Evolutionary conservation across 257 asterid species (phyloP).

Genomic region (Lycium ferocissimum): DNA sequence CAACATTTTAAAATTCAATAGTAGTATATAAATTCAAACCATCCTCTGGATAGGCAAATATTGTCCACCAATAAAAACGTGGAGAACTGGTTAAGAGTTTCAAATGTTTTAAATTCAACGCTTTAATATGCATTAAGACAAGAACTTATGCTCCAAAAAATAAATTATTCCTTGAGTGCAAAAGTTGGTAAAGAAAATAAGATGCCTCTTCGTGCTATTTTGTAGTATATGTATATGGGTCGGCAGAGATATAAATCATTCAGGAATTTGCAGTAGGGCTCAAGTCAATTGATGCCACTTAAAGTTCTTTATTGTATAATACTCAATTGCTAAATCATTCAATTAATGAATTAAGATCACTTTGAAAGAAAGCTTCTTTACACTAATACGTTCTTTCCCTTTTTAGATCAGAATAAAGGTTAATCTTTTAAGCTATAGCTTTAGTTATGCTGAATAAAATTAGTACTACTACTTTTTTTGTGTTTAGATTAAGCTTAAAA

Average conservation of each 20-base stretch:
- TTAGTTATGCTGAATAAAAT: not conserved
- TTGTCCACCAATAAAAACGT: slow-evolving; percentile 6
- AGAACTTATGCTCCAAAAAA: not conserved
- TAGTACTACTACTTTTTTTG: slow-evolving; percentile 30
- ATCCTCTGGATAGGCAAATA: not conserved
- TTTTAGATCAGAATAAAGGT: not conserved
- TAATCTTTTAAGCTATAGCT: slow-evolving; percentile 23
- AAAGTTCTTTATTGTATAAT: not conserved
- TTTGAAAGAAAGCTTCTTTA: slow-evolving; percentile 2
- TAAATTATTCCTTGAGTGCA: slow-evolving; percentile 17
- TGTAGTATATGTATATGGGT: not conserved
- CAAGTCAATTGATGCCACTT: not conserved
- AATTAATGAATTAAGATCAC: not conserved
- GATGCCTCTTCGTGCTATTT: slow-evolving; percentile 2
- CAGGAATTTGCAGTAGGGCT: slow-evolving; percentile 2
- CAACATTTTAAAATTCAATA: not conserved
- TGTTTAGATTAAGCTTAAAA: slow-evolving; percentile 25
- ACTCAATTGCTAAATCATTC: not conserved
- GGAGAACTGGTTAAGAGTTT: slow-evolving; percentile 1
- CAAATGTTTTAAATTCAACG: not conserved
- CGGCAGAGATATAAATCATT: not conserved
- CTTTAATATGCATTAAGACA: not conserved
- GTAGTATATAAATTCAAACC: not conserved
- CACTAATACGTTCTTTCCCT: not conserved
- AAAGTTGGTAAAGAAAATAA: slow-evolving; percentile 27